Conservation (phyloP, 2,329 filamentous ascomycete genomes). For the Coniella vitis region DNA sequence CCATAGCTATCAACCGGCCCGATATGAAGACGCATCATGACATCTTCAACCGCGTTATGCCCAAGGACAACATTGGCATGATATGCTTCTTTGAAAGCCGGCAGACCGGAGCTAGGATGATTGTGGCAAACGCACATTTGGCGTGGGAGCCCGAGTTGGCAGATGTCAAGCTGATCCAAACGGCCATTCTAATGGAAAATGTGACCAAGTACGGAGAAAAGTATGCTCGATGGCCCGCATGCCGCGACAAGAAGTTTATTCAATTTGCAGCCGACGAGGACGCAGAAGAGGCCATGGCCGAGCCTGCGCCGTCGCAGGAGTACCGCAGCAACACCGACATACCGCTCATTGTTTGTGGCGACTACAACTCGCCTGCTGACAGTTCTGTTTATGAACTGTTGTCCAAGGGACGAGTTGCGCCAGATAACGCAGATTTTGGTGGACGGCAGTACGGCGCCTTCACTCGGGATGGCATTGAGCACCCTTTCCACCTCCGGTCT, state of each 20-base stretch:
- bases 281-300: conserved; percentile 47
- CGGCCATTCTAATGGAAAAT: conserved; percentile 89
- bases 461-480: conserved; percentile 83
- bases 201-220: conserved; percentile 79
- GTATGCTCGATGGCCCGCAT: conserved; percentile 71
- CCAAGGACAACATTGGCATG: conserved; percentile 92
- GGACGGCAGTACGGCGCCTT: conserved; percentile 87
- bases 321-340: conserved; percentile 84
- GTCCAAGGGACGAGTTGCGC: conserved; percentile 68
- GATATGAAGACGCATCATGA: conserved; percentile 98
- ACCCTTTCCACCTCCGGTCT: conserved; percentile 90
- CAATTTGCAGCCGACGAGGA: conserved; percentile 39
- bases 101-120: conserved; percentile 79
- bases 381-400: conserved; percentile 91
- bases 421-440: conserved; percentile 72
- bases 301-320: conserved; percentile 75
- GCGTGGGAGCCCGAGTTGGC: conserved; percentile 89
- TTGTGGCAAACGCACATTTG: conserved; percentile 89
- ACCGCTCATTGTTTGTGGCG: conserved; percentile 83
- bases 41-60: conserved; percentile 98
- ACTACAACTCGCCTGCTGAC: conserved; percentile 86
- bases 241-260: conserved; percentile 70
- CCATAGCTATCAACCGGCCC: conserved; percentile 85
- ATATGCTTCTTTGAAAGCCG: conserved; percentile 91
- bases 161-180: conserved; percentile 95